Evolutionary conservation across 345 rosid genomes (phyloP), one percentile per base, ranked within the genome.

Genomic region (Schrenkiella parvula): DNA sequence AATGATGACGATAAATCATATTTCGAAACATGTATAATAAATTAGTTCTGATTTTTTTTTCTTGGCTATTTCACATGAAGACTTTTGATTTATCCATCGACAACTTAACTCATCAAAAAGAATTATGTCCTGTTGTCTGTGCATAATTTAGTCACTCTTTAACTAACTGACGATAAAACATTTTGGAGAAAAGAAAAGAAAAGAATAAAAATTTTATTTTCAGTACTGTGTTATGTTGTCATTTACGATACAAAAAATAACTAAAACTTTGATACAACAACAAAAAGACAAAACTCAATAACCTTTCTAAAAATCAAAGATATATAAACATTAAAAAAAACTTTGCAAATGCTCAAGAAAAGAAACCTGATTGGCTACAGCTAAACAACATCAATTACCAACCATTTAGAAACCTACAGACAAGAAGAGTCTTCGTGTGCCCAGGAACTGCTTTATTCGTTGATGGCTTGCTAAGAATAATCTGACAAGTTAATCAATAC

Each of bases 361-460:
- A 32, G 38, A 38, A 50, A 50, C 31, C 69, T 71, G 52, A 51
- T 6, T 5, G 23, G 62, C 54, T 71, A 71, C 62, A 62, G 22
- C 53, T 71, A 32, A 41, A 62, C 62, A 71, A 62, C 69, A 71
- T 18, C 35, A 71, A 51, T 29, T 61, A 50, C 31, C 51, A 71
- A 61, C 32, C 52, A 61, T 51, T 28, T 51, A 71, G 62, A 62
- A 62, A 71, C 43, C 61, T 62, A 71, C 32, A 50, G 14, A 71
- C 42, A 71, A 58, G 11, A 22, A 12, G 56, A 26, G 59, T 48
- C 60, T 61, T 38, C 38, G 59, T 70, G 64, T 71, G 47, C 50
- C 65, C 68, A 71, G 52, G 38, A 37, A 26, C 29, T 71, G 53
- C 68, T 71, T 71, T 71, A 71, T 71, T 71, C 6, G 32, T 71